Evolutionary conservation across 2,329 filamentous ascomycete genomes (phyloP).

Genomic region (Penicillium sp.): DNA sequence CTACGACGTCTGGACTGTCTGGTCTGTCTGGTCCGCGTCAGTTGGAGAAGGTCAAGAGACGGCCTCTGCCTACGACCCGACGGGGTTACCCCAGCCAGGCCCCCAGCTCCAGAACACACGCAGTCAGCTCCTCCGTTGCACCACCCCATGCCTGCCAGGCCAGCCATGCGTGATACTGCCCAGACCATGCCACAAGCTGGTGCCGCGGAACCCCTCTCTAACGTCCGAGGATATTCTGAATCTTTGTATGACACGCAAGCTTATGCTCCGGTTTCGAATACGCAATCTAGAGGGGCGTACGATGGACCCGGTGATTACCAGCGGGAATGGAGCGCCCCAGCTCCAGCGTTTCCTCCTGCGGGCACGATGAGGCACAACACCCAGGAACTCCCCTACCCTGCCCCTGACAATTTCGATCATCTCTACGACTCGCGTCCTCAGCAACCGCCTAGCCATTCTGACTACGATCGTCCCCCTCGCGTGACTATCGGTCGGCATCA

Average conservation of each 20-base stretch:
- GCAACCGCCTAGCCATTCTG: constrained; percentile 22
- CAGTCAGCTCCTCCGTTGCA: constrained; percentile 20
- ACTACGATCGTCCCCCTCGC: constrained; percentile 23
- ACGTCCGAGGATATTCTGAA: constrained; percentile 67
- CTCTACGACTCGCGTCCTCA: constrained; percentile 23
- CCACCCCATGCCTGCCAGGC: constrained; percentile 20
- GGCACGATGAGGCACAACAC: constrained; percentile 14
- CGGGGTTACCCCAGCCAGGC: constrained; percentile 43
- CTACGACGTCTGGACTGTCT: constrained; percentile 8
- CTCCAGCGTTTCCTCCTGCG: constrained; percentile 16
- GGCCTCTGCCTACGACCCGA: constrained; percentile 79
- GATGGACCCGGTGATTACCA: constrained; percentile 30
- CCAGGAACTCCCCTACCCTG: constrained; percentile 22
- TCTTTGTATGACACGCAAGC: constrained; percentile 47
- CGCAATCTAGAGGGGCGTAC: constrained; percentile 20
- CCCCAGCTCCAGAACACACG: constrained; percentile 25
- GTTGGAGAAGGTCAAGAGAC: constrained; percentile 66
- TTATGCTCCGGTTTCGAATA: constrained; percentile 23
- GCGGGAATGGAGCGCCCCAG: constrained; percentile 24
- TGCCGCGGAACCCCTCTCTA: constrained; percentile 66
- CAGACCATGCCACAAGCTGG: constrained; percentile 42
- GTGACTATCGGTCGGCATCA: constrained; percentile 21
- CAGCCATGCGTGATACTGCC: constrained; percentile 22
- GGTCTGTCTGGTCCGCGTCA: constrained; percentile 46
- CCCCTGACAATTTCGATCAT: constrained; percentile 18